A percentile compares a stretch with the other conserved stretches of the same genome.
These are phyloP conservation scores for Trichoderma atrobrunneum DNA, from an alignment of 2,329 filamentous ascomycete species.

Conservation along the genomic window DNA sequence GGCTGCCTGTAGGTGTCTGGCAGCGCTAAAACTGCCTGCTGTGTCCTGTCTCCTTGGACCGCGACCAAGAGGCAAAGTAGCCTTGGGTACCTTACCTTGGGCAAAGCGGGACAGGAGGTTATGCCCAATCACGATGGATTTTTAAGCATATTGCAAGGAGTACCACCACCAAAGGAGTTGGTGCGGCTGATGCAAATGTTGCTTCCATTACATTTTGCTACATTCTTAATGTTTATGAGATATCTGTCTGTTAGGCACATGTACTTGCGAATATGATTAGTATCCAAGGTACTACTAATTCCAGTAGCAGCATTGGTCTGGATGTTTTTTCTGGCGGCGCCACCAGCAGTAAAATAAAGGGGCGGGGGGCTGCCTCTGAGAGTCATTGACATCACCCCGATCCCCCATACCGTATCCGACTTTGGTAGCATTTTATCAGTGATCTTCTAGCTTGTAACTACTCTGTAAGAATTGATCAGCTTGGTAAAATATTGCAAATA, in stretches of 20 bases:
- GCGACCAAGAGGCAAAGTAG: neutral
- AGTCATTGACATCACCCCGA: slow-evolving; percentile 10
- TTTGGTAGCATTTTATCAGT: neutral
- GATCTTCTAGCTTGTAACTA: neutral
- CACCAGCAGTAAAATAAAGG: neutral
- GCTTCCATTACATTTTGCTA: neutral
- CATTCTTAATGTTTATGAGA: too few relatives aligned
- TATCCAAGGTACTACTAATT: neutral
- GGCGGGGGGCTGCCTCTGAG: neutral
- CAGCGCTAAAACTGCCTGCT: neutral
- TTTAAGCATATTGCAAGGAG: neutral
- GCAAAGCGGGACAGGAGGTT: neutral
- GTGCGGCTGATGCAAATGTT: neutral
- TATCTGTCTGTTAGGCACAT: neutral
- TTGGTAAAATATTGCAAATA: neutral
- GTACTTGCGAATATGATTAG: neutral
- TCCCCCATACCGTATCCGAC: neutral
- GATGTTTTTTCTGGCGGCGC: neutral
- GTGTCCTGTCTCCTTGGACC: neutral
- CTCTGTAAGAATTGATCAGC: neutral
- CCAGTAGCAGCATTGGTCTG: neutral
- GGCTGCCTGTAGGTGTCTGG: neutral
- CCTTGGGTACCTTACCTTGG: neutral
- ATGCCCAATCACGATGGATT: neutral
- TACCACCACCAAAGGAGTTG: neutral